Base-by-base conservation (phyloP, 441 rosid genomes). In the Hura crepitans region DNA sequence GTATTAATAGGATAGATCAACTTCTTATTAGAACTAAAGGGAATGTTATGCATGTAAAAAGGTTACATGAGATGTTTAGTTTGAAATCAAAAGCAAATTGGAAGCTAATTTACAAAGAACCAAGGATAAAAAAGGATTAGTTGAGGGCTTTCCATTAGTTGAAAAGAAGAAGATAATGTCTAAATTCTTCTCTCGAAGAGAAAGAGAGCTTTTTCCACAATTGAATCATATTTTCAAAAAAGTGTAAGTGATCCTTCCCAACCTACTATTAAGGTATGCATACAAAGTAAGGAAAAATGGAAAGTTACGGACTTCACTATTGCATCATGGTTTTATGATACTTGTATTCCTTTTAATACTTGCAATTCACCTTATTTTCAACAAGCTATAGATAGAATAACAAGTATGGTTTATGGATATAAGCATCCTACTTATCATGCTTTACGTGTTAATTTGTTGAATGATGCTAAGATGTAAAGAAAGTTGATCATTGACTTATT, bases 371-470 rank as follows among this genome's bases (percentile, higher is more conserved):
- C 12, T 6, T 31, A 33, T 17, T 35, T 59, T 51, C 31, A 10
- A 9, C 1, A 12, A 6, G 13, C 30, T 18, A 37, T 67, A 0
- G 37, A 22, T 13, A 53, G n/a, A 10, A 25, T 67, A 33, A 27
- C 50, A 13, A n/a, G 49, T 14, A 33, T 67, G 51, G 55, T 46
- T 57, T 25, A 18, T 72, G 71, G 71, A 8, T 56, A 43, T 14
- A 55, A 10, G 1, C 62, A 33, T 20, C 14, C 72, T 46, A 2
- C 37, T 2, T 73, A 66, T 66, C 50, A 67, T 58, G n/a, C n/a
- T 7, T 6, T 73, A 22, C 27, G 33, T 10, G 60, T 66, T 17
- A 49, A 43, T n/a, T 37, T 65, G 6, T 23, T 46, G 23, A 28
- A 6, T 23, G 57, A 70, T 50, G 47, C 18, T 20, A 63, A 72